Base-by-base conservation (phyloP, 768 basidiomycete genomes). In the Bullera alba region DNA sequence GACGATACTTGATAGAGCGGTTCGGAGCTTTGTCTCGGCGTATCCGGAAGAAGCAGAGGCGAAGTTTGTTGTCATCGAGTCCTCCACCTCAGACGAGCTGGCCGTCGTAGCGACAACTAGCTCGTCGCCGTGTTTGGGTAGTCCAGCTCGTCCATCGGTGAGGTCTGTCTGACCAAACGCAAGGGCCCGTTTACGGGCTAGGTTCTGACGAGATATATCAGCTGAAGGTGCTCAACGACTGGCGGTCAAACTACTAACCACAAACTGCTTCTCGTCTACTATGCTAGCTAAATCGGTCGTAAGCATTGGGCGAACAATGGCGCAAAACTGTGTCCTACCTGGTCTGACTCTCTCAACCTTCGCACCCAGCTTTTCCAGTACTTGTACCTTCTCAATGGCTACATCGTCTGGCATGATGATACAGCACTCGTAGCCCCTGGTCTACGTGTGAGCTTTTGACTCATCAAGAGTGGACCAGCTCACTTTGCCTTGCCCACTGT, bases 401-500 rank as follows among this genome's bases (percentile, higher is more conserved):
- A 93, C 70, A 28, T 65, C 63, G 42, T 72, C 72, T 28, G 66
- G 57, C 44, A 56, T 53, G 44, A 29, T 74, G 80, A 58, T 74
- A 86, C 89, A 91, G 14, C 84, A 77, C 59, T 89, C 84, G 70
- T 93, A 95, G 22, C 91, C 91, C 73, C 89, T 91, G 44, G 25
- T 29, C 22, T 15, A 30, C 42, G 25, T 21, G 27, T 29, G 14
- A 26, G 42, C 7, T 8, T 41, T 34, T n/a, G 32, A 8, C n/a
- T 8, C n/a, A 21, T 41, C 38, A 10, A n/a, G 25, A 23, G n/a
- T 39, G 19, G 22, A 25, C 19, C 15, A 30, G 60, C 79, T 42
- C 58, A 87, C 89, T 85, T 83, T 10, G 91, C 90, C 57, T 80
- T 79, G 1, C 90, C 86, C 44, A 99, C 86, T 2, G 87, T 95